Evolutionary conservation across 2,329 filamentous ascomycete genomes (phyloP).

Genomic region (Trichoderma oligosporum): DNA sequence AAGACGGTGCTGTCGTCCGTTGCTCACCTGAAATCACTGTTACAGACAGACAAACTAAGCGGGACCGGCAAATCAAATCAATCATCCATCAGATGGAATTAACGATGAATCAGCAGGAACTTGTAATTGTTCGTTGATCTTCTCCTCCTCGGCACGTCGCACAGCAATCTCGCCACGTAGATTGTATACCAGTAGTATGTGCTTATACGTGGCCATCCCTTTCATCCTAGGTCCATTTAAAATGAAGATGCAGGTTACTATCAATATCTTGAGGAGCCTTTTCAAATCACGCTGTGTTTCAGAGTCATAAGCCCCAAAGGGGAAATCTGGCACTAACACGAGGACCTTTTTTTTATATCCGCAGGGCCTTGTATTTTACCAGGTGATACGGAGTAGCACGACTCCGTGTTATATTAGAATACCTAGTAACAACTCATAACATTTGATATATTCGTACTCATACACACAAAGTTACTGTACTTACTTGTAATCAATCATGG

Average conservation of each 20-base stretch:
- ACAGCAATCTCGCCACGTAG: not conserved
- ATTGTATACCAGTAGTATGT: too few relatives aligned
- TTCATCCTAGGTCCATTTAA: too few relatives aligned
- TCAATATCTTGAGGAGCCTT: too few relatives aligned
- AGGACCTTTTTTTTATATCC: not conserved
- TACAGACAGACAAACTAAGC: conserved; percentile 15
- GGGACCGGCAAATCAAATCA: not conserved
- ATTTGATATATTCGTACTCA: too few relatives aligned
- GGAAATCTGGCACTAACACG: not conserved
- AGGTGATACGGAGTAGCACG: not conserved
- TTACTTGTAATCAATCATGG: too few relatives aligned
- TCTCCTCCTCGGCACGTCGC: not conserved
- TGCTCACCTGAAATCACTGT: conserved; percentile 17
- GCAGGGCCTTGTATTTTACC: not conserved
- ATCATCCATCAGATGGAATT: too few relatives aligned
- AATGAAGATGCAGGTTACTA: too few relatives aligned
- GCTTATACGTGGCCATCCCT: too few relatives aligned
- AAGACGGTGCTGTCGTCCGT: conserved; percentile 12
- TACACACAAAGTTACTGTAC: too few relatives aligned
- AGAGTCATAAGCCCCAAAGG: not conserved
- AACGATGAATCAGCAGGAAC: not conserved
- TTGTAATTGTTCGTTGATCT: conserved; percentile 1
- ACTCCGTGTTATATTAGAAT: not conserved
- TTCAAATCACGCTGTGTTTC: conserved; percentile 4
- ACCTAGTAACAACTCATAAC: not conserved